Base-by-base conservation (phyloP, 2,329 filamentous ascomycete genomes). In the Penicillium sp. region DNA sequence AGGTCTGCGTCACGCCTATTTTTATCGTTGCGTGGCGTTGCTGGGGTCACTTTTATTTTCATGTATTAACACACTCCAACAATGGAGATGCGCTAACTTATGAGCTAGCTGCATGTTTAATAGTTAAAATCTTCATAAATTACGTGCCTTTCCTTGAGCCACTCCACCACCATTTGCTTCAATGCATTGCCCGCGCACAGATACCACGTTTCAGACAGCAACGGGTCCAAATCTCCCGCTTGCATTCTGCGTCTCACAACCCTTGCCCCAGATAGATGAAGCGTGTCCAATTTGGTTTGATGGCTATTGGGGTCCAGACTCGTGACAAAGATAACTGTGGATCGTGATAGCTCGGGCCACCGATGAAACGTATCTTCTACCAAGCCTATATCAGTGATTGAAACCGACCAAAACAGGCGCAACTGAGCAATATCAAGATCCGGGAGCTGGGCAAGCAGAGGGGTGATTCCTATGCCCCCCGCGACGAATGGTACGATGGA, bases 1-100 rank as follows among this genome's bases (percentile, higher is more conserved):
- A 88, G 61, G 51, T 84, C 6, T 88, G 86, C 57, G 81, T 92
- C 63, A 62, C 43, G 18, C 6, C 60, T 63, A 63, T 63, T 63
- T 59, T 52, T 59, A 62, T 57, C 6, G 87, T 8, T 4, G 15
- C 6, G 36, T 9, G 33, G 33, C 33, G n/a, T 36, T n/a, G 33
- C 33, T 16, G 33, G 33, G 31, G 15, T 7, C 33, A 16, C n/a
- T 36, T 18, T 36, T 36, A 34, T 36, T 36, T 6, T 28, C 9
- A 28, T 1, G 6, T 28, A 28, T 28, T 28, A 6, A 28, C 26
- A 9, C 26, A 28, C 26, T 28, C 9, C 6, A 6, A 9, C 26
- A 28, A 7, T 28, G 2, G 26, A 7, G 6, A 7, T 9, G 26
- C 2, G 6, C 26, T 6, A 9, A 9, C 26, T 28, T 2, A 29